A percentile compares a stretch with the other conserved stretches of the same genome.
Evolutionary conservation across 2,329 filamentous ascomycete genomes (phyloP).

Genomic region (Xylaria sp.): DNA sequence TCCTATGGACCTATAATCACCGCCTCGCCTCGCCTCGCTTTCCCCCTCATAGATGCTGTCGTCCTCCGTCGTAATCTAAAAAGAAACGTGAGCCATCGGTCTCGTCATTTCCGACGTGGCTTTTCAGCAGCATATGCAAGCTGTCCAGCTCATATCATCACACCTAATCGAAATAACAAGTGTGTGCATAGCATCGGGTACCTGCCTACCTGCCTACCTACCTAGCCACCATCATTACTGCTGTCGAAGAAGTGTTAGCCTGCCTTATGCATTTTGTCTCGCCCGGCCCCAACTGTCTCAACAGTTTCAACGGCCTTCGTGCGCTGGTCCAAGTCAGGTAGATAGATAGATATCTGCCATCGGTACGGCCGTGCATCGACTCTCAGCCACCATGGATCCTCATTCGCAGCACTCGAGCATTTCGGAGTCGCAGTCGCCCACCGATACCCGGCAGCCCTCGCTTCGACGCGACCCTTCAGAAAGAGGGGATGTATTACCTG

Average conservation of each 20-base stretch:
- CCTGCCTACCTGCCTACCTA: too few species aligned
- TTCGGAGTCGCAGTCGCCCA: conserved; percentile 58
- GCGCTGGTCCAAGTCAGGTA: conserved; percentile 33
- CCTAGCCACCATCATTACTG: too few species aligned
- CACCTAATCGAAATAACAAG: conserved; percentile 8
- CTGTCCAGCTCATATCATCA: background rate
- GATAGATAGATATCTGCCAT: conserved; percentile 21
- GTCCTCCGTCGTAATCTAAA: conserved; percentile 24
- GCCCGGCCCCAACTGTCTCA: conserved; percentile 25
- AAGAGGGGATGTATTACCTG: conserved; percentile 60
- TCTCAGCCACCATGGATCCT: conserved; percentile 58
- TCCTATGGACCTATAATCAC: conserved; percentile 18
- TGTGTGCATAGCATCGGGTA: background rate
- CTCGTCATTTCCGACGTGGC: conserved; percentile 22
- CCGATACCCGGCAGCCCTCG: conserved; percentile 60
- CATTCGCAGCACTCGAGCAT: conserved; percentile 54
- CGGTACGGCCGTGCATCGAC: conserved; percentile 29
- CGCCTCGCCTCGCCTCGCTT: conserved; percentile 32
- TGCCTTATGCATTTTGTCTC: conserved; percentile 35
- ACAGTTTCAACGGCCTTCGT: conserved; percentile 27
- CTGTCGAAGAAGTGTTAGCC: background rate
- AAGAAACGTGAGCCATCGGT: conserved; percentile 1
- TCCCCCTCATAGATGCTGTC: conserved; percentile 5
- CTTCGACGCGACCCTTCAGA: conserved; percentile 53
- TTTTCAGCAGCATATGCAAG: conserved; percentile 1